phyloP scores from a whole-genome alignment of 2,329 filamentous ascomycete genomes.

The Colletotrichum tanaceti region DNA sequence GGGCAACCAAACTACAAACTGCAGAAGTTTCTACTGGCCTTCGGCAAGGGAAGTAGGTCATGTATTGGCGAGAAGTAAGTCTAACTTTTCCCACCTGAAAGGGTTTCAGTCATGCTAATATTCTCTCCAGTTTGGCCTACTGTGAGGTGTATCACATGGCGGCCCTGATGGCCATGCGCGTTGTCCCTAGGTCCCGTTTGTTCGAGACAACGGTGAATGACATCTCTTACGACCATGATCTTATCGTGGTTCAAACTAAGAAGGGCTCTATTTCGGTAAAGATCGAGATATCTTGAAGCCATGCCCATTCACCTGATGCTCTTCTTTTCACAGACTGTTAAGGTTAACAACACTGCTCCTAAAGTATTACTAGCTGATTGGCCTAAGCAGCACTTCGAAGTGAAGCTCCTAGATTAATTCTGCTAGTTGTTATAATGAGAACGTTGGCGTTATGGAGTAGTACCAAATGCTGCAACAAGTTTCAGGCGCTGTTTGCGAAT shows the following conservation, averaged over 20 bases:
- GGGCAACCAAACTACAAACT: slow-evolving; percentile 35
- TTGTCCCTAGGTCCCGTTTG: slow-evolving; percentile 45
- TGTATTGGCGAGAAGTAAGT: slow-evolving; percentile 44
- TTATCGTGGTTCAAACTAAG: slow-evolving; percentile 44
- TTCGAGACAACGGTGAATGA: slow-evolving; percentile 47
- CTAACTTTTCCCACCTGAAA: background rate
- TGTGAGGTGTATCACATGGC: slow-evolving; percentile 47
- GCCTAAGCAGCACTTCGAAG: no score
- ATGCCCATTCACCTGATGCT: background rate
- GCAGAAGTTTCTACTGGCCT: slow-evolving; percentile 41
- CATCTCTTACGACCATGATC: slow-evolving; percentile 47
- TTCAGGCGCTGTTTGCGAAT: no score
- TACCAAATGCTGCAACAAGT: no score
- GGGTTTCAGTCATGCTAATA: slow-evolving; percentile 8
- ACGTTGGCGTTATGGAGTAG: no score
- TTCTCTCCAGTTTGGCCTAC: slow-evolving; percentile 43
- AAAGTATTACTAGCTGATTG: slow-evolving; percentile 40
- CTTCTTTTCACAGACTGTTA: slow-evolving; percentile 40
- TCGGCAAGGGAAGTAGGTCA: slow-evolving; percentile 41
- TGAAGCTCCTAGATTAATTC: no score
- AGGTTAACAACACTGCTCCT: slow-evolving; percentile 42
- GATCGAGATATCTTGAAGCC: slow-evolving; percentile 22
- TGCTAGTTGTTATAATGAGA: no score
- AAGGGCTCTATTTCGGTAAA: slow-evolving; percentile 37
- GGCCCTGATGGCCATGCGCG: slow-evolving; percentile 46